Conservation (phyloP, 1,284 basidiomycete genomes). For the Cutaneotrichosporon cyanovorans region DNA sequence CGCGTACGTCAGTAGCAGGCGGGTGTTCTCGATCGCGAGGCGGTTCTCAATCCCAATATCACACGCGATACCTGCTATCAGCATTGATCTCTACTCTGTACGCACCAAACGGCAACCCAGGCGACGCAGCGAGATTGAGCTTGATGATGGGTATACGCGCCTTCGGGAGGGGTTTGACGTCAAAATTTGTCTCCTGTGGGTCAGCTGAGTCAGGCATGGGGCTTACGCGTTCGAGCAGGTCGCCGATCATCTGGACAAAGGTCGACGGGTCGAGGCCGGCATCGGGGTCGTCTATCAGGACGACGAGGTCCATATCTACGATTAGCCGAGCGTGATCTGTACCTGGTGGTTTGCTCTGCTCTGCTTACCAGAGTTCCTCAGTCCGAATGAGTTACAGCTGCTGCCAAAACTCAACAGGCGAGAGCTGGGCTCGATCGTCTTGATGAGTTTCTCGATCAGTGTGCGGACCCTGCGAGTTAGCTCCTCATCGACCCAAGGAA, state of each 20-base stretch:
- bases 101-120: slow-evolving; percentile 70
- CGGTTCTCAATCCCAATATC: slow-evolving; percentile 99
- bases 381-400: slow-evolving; percentile 86
- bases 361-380: slow-evolving; percentile 78
- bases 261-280: slow-evolving; percentile 65
- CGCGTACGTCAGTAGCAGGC: slow-evolving; percentile 92
- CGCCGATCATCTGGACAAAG: slow-evolving; percentile 87
- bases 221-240: slow-evolving; percentile 80
- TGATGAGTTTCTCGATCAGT: slow-evolving; percentile 86
- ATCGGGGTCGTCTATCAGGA: slow-evolving; percentile 75
- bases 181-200: slow-evolving; percentile 82
- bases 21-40: slow-evolving; percentile 91
- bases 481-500: too few species aligned
- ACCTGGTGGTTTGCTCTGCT: too few species aligned
- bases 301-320: slow-evolving; percentile 95
- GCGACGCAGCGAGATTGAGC: slow-evolving; percentile 81
- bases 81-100: not conserved
- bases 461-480: slow-evolving; percentile 58
- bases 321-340: not conserved
- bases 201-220: not conserved
- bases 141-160: slow-evolving; percentile 99
- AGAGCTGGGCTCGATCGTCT: slow-evolving; percentile 86
- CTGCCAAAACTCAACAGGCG: slow-evolving; percentile 89
- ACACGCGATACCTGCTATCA: slow-evolving; percentile 60
- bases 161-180: slow-evolving; percentile 84